Base-by-base conservation (phyloP, 2,329 filamentous ascomycete species). In the Penicillium janthinellum region DNA sequence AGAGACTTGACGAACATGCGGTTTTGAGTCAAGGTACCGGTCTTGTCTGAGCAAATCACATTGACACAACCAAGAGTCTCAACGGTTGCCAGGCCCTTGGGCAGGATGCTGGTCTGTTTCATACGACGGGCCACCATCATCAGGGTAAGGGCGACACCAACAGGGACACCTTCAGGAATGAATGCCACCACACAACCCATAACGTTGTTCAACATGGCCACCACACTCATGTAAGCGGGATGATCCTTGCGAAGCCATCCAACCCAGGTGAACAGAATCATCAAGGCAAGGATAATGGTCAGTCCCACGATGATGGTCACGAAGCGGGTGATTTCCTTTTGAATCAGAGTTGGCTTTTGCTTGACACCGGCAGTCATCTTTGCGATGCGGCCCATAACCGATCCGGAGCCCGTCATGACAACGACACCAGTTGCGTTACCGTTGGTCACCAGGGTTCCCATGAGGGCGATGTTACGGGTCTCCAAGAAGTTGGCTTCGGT, bases 21-120 rank as follows among this genome's bases (percentile, higher is more conserved):
- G 61, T 91, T 90, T 82, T 86, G 63, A 73, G 83, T 79, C 78
- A 78, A 59, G 0, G 70, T 75, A 44, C 90, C 90, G 0, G 90
- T 92, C 78, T 92, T 92, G 73, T 92, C 90, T 0, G 88, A 91
- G 73, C 89, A 91, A 38, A 92, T 87, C 10, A 91, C 85, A 1
- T 88, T 90, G 1, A 92, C 89, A 0, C 88, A 84, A 1, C 90
- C 90, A 1, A 92, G 81, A 0, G 89, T 92, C 74, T 92, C 90
- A 0, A 92, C 89, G 0, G 90, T 92, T 74, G 90, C 89, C 45
- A 93, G 80, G 0, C 88, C 91, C 77, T 92, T 93, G 82, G 89
- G 92, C 5, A 93, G 81, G 50, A 92, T 87, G 67, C 89, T 89
- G 74, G 90, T 87, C 73, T 88, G 86, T 64, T 84, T 84, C 90